phyloP scores from a whole-genome alignment of 2,329 filamentous ascomycete genomes.

The Pseudogymnoascus sp. region DNA sequence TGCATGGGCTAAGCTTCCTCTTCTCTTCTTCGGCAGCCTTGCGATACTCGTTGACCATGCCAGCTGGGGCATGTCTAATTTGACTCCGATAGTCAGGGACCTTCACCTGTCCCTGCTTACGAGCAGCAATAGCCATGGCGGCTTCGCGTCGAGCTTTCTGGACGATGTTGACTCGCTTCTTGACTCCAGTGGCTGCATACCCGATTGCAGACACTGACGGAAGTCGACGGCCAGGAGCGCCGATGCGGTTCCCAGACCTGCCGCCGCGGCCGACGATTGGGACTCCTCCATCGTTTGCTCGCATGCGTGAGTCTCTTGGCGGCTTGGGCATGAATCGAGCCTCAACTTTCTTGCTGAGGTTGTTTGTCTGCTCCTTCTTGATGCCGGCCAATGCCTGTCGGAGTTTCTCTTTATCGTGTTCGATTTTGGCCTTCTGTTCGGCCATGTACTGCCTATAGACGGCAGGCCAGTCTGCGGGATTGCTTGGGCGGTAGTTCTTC shows the following conservation, averaged over 20 bases:
- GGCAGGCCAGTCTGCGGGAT: constrained; percentile 67
- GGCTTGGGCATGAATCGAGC: constrained; percentile 39
- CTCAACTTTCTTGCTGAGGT: constrained; percentile 51
- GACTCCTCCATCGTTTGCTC: constrained; percentile 28
- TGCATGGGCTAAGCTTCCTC: constrained; percentile 28
- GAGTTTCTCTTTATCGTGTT: constrained; percentile 51
- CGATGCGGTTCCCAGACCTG: constrained; percentile 30
- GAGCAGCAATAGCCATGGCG: constrained; percentile 18
- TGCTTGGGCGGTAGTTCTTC: constrained; percentile 57
- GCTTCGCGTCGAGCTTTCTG: constrained; percentile 50
- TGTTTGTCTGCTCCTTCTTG: constrained; percentile 49
- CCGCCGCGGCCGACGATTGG: constrained; percentile 29
- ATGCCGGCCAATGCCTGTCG: constrained; percentile 47
- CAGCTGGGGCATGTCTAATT: constrained; percentile 43
- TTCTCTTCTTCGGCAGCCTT: constrained; percentile 34
- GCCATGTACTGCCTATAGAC: constrained; percentile 65
- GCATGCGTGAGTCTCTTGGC: constrained; percentile 32
- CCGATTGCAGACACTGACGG: background rate
- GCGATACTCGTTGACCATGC: constrained; percentile 48
- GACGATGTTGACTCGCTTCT: constrained; percentile 34
- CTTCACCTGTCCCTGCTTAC: constrained; percentile 15
- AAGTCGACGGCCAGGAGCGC: background rate
- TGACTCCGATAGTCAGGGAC: constrained; percentile 20
- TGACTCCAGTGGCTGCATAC: background rate
- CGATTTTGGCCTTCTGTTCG: constrained; percentile 50